Evolutionary conservation across 192 early-diverging fungal genomes (phyloP).

Genomic region (Gamsiella multidivaricata): DNA sequence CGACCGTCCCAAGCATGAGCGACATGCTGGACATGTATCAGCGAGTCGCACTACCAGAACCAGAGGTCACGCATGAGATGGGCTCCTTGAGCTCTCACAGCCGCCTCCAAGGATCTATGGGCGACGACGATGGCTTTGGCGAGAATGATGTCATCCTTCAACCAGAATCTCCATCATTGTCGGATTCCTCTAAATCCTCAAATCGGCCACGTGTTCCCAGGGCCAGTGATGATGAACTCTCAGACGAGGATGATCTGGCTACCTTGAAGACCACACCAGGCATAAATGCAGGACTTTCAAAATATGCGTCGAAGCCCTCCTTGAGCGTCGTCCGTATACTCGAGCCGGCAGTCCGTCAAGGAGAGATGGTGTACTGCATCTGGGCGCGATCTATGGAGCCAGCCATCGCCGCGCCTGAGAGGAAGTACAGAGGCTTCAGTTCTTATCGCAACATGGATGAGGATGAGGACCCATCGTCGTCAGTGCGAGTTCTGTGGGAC

Average conservation of each 20-base stretch:
- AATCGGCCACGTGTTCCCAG: slow-evolving; percentile 13
- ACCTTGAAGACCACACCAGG: neutral
- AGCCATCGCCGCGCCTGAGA: neutral
- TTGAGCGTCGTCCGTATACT: slow-evolving; percentile 6
- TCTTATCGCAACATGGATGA: slow-evolving; percentile 20
- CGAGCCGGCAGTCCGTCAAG: slow-evolving; percentile 19
- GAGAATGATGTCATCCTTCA: neutral
- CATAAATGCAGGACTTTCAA: neutral
- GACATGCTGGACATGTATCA: slow-evolving; percentile 41
- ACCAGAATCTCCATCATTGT: slow-evolving; percentile 12
- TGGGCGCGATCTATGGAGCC: slow-evolving; percentile 31
- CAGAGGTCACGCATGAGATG: slow-evolving; percentile 7
- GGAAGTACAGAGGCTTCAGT: neutral
- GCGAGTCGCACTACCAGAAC: slow-evolving; percentile 5
- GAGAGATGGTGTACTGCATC: slow-evolving; percentile 42
- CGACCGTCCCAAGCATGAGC: neutral
- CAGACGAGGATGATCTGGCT: slow-evolving; percentile 29
- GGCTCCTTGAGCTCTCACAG: neutral
- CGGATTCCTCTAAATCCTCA: slow-evolving; percentile 10
- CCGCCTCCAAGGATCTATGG: neutral
- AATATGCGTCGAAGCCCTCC: neutral
- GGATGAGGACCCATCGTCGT: slow-evolving; percentile 1
- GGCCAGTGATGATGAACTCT: slow-evolving; percentile 22
- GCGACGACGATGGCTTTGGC: slow-evolving; percentile 1
- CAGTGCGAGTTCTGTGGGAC: slow-evolving; percentile 23